These are phyloP conservation scores for Lipomyces yamanashiensis DNA, from an alignment of 805 yeast genomes.

Conservation along the genomic window DNA sequence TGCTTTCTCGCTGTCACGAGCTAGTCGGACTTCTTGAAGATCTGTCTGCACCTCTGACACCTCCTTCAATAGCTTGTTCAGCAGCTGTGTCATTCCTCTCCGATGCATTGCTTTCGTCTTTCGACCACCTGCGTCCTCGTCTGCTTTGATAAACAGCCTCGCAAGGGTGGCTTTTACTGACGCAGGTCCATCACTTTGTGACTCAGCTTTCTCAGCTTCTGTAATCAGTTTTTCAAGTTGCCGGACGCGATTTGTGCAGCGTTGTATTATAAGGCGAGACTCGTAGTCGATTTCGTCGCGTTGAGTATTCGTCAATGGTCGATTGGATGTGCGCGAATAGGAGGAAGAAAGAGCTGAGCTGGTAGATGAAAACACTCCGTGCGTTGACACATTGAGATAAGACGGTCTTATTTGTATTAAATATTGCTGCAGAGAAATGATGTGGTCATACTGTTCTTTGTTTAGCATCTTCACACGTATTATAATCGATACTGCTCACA, in stretches of 20 bases:
- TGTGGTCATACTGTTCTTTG: constrained; percentile 25
- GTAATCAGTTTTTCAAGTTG: constrained; percentile 41
- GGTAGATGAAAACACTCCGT: constrained; percentile 3
- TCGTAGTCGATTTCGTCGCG: constrained; percentile 49
- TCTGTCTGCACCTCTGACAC: constrained; percentile 45
- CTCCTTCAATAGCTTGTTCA: constrained; percentile 43
- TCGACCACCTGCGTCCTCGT: constrained; percentile 22
- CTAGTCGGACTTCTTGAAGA: constrained; percentile 45
- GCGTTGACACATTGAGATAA: constrained; percentile 29
- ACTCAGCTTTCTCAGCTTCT: constrained; percentile 35
- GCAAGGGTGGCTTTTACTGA: constrained; percentile 6
- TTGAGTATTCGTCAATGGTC: constrained; percentile 44
- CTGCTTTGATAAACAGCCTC: constrained; percentile 34
- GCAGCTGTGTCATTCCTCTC: constrained; percentile 46
- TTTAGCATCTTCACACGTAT: neutral
- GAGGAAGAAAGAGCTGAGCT: neutral
- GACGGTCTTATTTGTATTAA: constrained; percentile 23
- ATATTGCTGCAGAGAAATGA: constrained; percentile 15
- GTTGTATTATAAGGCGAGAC: constrained; percentile 45
- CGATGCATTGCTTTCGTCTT: constrained; percentile 44
- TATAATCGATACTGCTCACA: neutral
- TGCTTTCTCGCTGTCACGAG: constrained; percentile 41
- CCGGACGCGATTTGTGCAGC: constrained; percentile 42
- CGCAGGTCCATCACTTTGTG: neutral
- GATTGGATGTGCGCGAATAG: neutral